Percentiles rank a stretch among this genome's conserved stretches.
These are phyloP conservation scores for Tulasnella calospora DNA, from an alignment of 768 basidiomycete genomes.

Conservation along the genomic window DNA sequence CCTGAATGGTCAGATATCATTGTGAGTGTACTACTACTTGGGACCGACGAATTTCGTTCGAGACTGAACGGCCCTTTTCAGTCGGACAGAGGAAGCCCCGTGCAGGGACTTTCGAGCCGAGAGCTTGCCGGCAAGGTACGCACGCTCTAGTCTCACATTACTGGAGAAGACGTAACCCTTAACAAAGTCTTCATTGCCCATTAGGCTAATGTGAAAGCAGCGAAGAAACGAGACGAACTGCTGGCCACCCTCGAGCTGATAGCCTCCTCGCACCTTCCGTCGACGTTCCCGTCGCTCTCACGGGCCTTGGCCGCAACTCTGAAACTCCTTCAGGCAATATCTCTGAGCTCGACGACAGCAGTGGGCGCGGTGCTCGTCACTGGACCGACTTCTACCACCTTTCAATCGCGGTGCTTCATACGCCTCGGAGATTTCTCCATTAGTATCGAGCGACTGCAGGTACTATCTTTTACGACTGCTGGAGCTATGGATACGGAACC, in stretches of 20 bases:
- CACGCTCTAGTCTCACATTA: not conserved
- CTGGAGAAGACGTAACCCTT: not conserved
- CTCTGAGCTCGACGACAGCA: not conserved
- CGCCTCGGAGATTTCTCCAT: not conserved
- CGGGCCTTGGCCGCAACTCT: slow-evolving; percentile 13
- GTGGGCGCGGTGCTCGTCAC: slow-evolving; percentile 10
- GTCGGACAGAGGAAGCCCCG: not conserved
- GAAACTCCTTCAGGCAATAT: not conserved
- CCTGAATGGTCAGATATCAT: slow-evolving; percentile 23
- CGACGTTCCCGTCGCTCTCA: slow-evolving; percentile 18
- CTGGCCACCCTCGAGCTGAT: slow-evolving; percentile 12
- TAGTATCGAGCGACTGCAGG: not conserved
- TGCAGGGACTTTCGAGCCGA: slow-evolving; percentile 7
- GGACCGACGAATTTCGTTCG: not conserved
- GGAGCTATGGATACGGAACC: not conserved
- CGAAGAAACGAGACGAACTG: slow-evolving; percentile 22
- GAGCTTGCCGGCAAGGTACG: slow-evolving; percentile 21
- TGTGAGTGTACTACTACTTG: slow-evolving; percentile 11
- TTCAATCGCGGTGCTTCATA: not conserved
- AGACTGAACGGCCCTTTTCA: not conserved
- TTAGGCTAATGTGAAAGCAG: slow-evolving; percentile 21
- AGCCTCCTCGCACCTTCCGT: slow-evolving; percentile 21
- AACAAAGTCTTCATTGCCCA: not conserved
- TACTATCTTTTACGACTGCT: not conserved
- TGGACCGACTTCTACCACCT: slow-evolving; percentile 17